Percentiles rank a stretch among this genome's conserved stretches.
Conservation (phyloP, 805 yeast genomes). For the Geotrichum ghanense region DNA sequence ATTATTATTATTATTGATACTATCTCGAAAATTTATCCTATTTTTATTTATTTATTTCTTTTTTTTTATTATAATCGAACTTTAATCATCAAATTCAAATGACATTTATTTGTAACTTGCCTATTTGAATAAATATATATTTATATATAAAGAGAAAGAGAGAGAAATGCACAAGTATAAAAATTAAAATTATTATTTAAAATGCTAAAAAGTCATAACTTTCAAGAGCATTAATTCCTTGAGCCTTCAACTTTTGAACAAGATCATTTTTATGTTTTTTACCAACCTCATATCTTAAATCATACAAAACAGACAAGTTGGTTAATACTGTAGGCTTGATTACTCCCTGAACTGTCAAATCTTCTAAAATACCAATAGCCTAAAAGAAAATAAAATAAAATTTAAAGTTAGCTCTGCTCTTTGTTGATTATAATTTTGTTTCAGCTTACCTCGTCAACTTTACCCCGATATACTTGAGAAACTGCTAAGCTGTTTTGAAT, state of each 20-base stretch:
- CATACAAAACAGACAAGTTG: conserved; percentile 21
- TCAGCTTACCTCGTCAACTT: not conserved
- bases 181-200: conserved; percentile 22
- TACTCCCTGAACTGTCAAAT: conserved; percentile 5
- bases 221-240: conserved; percentile 11
- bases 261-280: conserved; percentile 3
- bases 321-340: conserved; percentile 10
- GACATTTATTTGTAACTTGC: too few species aligned
- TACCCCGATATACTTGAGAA: not conserved
- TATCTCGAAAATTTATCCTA: too few species aligned
- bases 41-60: too few species aligned
- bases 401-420: too few species aligned
- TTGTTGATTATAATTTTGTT: not conserved
- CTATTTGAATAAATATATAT: too few species aligned
- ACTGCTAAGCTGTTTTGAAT: not conserved
- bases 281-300: conserved; percentile 12
- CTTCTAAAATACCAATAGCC: conserved; percentile 15
- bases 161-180: too few species aligned
- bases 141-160: too few species aligned
- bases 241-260: conserved; percentile 3
- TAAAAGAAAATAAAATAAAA: not conserved
- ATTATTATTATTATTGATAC: too few species aligned
- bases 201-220: conserved; percentile 9
- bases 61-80: too few species aligned
- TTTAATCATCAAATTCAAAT: too few species aligned